Evolutionary conservation across 2,329 filamentous ascomycete species (phyloP), one percentile per base, ranked within the genome.

Genomic region (Aspergillus sp.): DNA sequence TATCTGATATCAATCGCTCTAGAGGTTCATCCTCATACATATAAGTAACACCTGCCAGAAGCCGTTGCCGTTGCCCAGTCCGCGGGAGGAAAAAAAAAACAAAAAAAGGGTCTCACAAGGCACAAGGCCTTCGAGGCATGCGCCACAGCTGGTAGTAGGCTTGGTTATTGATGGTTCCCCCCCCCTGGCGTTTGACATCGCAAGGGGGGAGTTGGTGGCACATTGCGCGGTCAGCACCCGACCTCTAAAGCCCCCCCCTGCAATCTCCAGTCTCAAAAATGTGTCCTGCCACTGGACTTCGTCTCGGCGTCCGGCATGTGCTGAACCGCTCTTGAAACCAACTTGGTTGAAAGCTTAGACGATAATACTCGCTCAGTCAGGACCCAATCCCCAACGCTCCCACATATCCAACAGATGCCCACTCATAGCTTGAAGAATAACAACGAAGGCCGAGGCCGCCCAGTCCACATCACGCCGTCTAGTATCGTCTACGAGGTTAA

Each of bases 1-100:
- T 56, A 56, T 56, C 54, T 51, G 22, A 46, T 56, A 56, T 56
- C 54, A 51, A 51, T 56, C 47, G 34, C 46, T n/a, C 33, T 30
- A 7, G 20, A 33, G 24, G 30, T 22, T 37, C n/a, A 5, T 24
- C 30, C 30, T 2, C 40, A 19, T 30, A 3, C 27, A 22, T 27
- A 12, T 20, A 22, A 34, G 41, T 19, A 55, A 48, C 37, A 19
- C 33, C 53, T 55, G 24, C 53, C 24, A 27, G 46, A 17, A 55
- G 24, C 53, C 53, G 53, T 37, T 55, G 45, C 8, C 37, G 37
- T 48, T 11, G 27, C 27, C 27, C 27, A 30, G 52, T 42, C 52
- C 44, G 39, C 40, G 37, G 34, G 3, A 13, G 5, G 3, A 49
- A 44, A 42, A 20, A 20, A 20, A 20, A 20, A 20, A 20, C n/a